Conservation (phyloP, 805 yeast species). For the Candida nitratophila region DNA sequence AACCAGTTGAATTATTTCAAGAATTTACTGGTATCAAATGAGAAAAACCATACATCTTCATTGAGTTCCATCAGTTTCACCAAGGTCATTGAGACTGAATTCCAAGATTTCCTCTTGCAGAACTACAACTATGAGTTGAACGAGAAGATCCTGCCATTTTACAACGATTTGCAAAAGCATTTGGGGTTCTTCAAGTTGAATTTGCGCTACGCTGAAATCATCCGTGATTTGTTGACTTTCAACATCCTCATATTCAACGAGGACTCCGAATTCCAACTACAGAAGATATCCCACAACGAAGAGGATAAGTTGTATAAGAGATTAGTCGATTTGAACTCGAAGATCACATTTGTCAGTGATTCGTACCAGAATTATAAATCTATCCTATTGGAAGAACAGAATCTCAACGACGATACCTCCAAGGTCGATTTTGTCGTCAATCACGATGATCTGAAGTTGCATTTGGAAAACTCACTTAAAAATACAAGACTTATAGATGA, state of each 20-base stretch:
- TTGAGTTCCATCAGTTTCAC: neutral
- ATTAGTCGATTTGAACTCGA: neutral
- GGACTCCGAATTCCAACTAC: neutral
- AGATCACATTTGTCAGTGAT: neutral
- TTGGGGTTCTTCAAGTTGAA: neutral
- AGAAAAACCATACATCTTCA: neutral
- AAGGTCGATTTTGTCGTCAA: neutral
- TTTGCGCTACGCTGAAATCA: neutral
- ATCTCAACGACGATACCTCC: neutral
- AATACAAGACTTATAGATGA: neutral
- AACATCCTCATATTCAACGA: neutral
- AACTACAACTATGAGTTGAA: neutral
- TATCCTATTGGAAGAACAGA: neutral
- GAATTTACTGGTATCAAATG: neutral
- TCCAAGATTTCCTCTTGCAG: neutral
- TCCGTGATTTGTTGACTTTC: neutral
- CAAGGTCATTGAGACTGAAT: neutral
- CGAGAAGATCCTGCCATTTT: slow-evolving; percentile 1
- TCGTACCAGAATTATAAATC: neutral
- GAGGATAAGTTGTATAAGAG: neutral
- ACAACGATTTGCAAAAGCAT: neutral
- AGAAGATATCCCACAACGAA: neutral
- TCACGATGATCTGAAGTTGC: neutral
- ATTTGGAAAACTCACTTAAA: neutral
- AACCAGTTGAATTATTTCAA: neutral